Evolutionary conservation across 1,284 basidiomycete species (phyloP), one percentile per base, ranked within the genome.

Genomic region (Malassezia sympodialis): DNA sequence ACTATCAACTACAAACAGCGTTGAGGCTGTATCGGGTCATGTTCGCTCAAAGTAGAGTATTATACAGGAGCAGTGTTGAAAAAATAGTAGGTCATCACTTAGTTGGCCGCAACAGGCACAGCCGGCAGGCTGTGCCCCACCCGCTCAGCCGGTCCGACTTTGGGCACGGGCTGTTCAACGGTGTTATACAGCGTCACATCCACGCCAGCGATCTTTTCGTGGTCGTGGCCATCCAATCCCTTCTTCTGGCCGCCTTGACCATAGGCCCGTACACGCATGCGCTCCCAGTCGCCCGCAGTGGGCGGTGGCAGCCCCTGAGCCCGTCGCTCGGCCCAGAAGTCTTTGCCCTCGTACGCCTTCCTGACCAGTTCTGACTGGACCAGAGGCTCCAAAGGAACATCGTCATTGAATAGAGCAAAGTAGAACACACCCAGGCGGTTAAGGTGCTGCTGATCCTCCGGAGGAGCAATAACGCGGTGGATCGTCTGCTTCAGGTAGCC

Each of bases 21-120:
- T 46, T 50, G 27, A 50, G 45, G 41, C 37, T 41, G 43, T 37
- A 30, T 17, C n/a, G 5, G 17, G n/a, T 37, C 32, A 45, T 24
- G 11, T 17, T 35, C 32, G 45, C 41, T 50, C 45, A 42, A 46
- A 48, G 31, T 40, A 53, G 76, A 81, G 49, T 58, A 89, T 87
- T 82, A 23, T 23, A 28, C 42, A 44, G 32, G 24, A 42, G 24
- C 19, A 42, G 41, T 42, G 41, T n/a, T 40, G 43, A 12, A 28
- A 17, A 30, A 3, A 21, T 2, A n/a, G 2, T 14, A 42, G 8
- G 8, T 4, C 5, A 17, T 26, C 48, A 24, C n/a, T 31, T 39
- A 49, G 26, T 49, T 49, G 6, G 27, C 47, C 1, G 37, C 35
- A 1, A 37, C 19, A 39, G 37, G 19, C 37, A 39, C 37, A 5